Evolutionary conservation across 208 protist genomes (phyloP).

Genomic region (Trypanosoma caninum): DNA sequence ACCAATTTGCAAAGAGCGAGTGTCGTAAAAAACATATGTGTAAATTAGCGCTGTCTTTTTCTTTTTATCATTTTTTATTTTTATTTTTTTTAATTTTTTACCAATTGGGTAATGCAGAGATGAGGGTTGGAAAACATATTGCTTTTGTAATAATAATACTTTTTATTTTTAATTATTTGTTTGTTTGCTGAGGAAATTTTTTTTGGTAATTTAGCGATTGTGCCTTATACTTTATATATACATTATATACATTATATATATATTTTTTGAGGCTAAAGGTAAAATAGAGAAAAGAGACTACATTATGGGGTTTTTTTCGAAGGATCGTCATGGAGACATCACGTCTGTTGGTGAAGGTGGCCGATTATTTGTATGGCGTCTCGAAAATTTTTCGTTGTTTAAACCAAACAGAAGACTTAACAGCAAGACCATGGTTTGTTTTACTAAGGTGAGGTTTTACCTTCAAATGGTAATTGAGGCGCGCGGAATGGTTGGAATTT

Average conservation of each 20-base stretch:
- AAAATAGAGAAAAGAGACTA: neutral
- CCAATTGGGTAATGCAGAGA: too few species aligned
- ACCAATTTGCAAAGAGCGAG: too few species aligned
- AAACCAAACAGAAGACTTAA: conserved; percentile 44
- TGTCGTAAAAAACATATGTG: too few species aligned
- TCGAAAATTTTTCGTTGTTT: conserved; percentile 53
- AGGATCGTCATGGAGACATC: conserved; percentile 65
- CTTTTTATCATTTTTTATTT: too few species aligned
- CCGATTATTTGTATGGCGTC: conserved; percentile 66
- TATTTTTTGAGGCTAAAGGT: neutral
- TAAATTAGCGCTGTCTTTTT: too few species aligned
- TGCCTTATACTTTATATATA: too few species aligned
- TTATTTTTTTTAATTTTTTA: too few species aligned
- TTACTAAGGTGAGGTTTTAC: conserved; percentile 76
- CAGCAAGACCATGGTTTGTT: conserved; percentile 64
- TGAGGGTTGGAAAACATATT: too few species aligned
- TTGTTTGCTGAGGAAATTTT: too few species aligned
- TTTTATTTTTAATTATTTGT: too few species aligned
- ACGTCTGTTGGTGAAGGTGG: conserved; percentile 34
- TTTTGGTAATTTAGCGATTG: too few species aligned
- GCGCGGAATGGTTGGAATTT: conserved; percentile 64
- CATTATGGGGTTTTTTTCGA: conserved; percentile 66
- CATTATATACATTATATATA: conserved; percentile 5
- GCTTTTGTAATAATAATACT: too few species aligned
- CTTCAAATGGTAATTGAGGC: conserved; percentile 69